Percentiles rank a stretch among this genome's conserved stretches.
Evolutionary conservation across 2,329 filamentous ascomycete species (phyloP).

Genomic region (Nigrospora sphaerica): DNA sequence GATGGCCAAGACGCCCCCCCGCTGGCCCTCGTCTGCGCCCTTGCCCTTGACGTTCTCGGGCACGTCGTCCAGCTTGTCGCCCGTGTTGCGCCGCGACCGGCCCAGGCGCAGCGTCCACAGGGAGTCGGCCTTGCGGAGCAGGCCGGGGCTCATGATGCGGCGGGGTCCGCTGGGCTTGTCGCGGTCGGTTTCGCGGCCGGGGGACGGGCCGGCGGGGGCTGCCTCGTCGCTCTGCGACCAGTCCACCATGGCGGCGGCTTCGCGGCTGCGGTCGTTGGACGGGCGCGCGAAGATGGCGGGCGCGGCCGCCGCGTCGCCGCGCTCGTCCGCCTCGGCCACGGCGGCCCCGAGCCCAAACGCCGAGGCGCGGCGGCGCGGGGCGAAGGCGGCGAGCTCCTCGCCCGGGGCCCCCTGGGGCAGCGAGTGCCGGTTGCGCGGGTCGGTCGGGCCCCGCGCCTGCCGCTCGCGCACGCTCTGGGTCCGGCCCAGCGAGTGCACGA

Average conservation of each 20-base stretch:
- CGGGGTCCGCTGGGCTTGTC: constrained; percentile 6
- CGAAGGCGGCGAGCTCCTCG: too few relatives aligned
- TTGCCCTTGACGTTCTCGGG: too few relatives aligned
- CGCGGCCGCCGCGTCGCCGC: not conserved
- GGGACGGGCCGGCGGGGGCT: too few relatives aligned
- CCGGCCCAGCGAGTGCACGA: constrained; percentile 34
- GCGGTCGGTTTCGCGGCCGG: constrained; percentile 1
- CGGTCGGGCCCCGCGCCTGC: constrained; percentile 27
- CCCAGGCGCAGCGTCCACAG: constrained; percentile 36
- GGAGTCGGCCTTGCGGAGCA: constrained; percentile 38
- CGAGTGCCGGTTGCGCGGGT: constrained; percentile 12
- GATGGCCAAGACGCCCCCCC: too few relatives aligned
- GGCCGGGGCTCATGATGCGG: constrained; percentile 13
- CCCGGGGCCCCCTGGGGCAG: not conserved
- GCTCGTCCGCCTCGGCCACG: too few relatives aligned
- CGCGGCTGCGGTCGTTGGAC: constrained; percentile 25
- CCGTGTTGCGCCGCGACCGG: too few relatives aligned
- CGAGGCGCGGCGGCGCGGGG: too few relatives aligned
- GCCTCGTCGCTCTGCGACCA: constrained; percentile 53
- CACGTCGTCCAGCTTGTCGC: too few relatives aligned
- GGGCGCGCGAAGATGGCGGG: constrained; percentile 5
- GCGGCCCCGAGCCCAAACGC: too few relatives aligned
- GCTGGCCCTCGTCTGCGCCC: too few relatives aligned
- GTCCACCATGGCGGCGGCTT: constrained; percentile 28
- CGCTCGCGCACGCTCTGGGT: constrained; percentile 30